Evolutionary conservation across 345 rosid species (phyloP), one percentile per base, ranked within the genome.

Genomic region (Salix brachista): DNA sequence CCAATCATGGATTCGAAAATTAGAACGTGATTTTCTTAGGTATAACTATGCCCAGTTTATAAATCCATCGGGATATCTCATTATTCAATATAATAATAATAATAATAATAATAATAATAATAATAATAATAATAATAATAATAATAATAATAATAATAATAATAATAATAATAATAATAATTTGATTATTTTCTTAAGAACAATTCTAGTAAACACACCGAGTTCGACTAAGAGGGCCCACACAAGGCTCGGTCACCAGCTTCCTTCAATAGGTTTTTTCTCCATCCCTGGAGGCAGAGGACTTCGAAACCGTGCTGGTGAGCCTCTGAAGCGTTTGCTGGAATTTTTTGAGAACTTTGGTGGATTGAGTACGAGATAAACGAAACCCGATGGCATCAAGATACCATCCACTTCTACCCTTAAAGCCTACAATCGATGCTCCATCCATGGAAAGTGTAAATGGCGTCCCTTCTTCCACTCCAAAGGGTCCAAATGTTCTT

Each of bases 331-430:
- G 71, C 34, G 75, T 85, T 79, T 82, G 84, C 28, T 84, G 87
- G 74, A 89, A 83, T 85, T 79, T 89, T 70, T 85, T 82, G 25
- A 90, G 74, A 73, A 87, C 84, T 44, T 77, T 94, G 5, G 85
- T 26, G 2, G 92, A 77, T 32, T 78, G 90, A 70, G 79, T 79
- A 39, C 69, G 87, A 41, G 87, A 85, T 30, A 94, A 65, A 25
- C 78, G 85, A 73, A 94, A 89, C 8, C 92, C 92, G 46, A 94
- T 80, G 16, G 92, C 80, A 75, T 94, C 95, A 30, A 92, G 80
- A 81, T 87, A 89, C 97, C 96, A 91, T 58, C 91, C 95, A 34
- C 90, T 76, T 70, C 94, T 86, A 32, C 91, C 94, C 67, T 81
- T 86, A 44, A 94, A 83, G 17, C 94, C 97, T 6, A 89, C 90